phyloP scores from a whole-genome alignment of 1,284 basidiomycete genomes.

The Ceratobasidium sp. region DNA sequence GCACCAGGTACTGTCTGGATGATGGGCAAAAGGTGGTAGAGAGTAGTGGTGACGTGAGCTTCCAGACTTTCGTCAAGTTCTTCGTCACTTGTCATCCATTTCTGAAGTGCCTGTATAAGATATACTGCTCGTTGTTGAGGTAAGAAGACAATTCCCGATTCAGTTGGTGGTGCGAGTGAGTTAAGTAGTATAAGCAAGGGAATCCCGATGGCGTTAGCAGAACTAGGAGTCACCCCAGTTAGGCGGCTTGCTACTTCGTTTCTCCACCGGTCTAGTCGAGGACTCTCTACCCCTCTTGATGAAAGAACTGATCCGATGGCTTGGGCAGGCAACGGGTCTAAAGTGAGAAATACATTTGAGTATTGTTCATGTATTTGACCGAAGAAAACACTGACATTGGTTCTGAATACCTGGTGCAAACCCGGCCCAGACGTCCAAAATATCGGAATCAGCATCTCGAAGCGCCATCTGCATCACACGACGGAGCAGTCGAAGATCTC shows the following conservation, averaged over 20 bases:
- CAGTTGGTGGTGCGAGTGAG: conserved; percentile 81
- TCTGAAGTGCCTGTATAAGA: conserved; percentile 87
- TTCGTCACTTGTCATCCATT: conserved; percentile 83
- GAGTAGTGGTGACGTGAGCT: conserved; percentile 80
- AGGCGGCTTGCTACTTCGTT: conserved; percentile 90
- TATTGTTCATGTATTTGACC: not conserved
- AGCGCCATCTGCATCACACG: conserved; percentile 71
- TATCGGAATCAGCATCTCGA: conserved; percentile 70
- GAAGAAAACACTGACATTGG: conserved; percentile 64
- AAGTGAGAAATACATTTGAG: not conserved
- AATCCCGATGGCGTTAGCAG: conserved; percentile 79
- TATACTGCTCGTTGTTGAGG: conserved; percentile 91
- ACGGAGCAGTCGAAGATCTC: conserved; percentile 56
- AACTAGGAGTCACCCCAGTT: conserved; percentile 74
- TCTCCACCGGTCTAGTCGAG: conserved; percentile 83
- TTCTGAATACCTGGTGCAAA: conserved; percentile 75
- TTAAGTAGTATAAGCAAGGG: conserved; percentile 78
- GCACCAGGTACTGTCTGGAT: conserved; percentile 88
- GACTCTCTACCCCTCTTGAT: conserved; percentile 74
- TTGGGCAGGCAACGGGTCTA: conserved; percentile 78
- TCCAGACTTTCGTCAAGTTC: conserved; percentile 79
- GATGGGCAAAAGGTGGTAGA: conserved; percentile 85
- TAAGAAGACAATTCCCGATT: conserved; percentile 87
- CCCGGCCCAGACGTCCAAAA: conserved; percentile 83
- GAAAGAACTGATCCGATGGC: conserved; percentile 77